These are phyloP conservation scores for Scopulariopsis brevicaulis DNA, from an alignment of 2,329 filamentous ascomycete species.

Conservation along the genomic window DNA sequence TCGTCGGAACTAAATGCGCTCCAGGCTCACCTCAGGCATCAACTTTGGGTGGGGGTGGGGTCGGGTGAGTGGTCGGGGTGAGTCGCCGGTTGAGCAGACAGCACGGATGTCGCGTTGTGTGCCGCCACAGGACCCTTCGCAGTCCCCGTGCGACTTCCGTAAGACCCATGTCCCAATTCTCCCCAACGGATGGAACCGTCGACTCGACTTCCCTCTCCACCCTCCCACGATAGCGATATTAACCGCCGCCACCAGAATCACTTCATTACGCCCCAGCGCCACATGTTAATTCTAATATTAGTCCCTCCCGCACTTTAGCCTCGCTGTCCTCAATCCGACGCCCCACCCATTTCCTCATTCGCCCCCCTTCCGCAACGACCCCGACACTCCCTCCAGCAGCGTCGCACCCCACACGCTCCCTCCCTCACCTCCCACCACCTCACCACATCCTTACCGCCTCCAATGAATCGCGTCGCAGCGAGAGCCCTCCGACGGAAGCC, in stretches of 20 bases:
- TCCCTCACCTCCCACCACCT: slow-evolving; percentile 1
- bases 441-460: slow-evolving; percentile 17
- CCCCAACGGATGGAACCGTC: too few relatives aligned
- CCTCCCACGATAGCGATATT: not conserved
- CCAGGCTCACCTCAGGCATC: too few relatives aligned
- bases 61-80: too few relatives aligned
- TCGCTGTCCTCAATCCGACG: not conserved
- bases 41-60: too few relatives aligned
- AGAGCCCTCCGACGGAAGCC: slow-evolving; percentile 3
- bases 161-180: too few relatives aligned
- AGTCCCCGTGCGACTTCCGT: too few relatives aligned
- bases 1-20: too few relatives aligned
- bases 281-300: not conserved
- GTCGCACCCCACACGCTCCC: not conserved
- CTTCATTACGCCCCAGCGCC: not conserved
- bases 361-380: not conserved
- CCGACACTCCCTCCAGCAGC: not conserved
- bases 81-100: too few relatives aligned
- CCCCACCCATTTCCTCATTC: not conserved
- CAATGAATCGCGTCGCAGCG: slow-evolving; percentile 2
- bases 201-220: too few relatives aligned
- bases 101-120: too few relatives aligned
- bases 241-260: not conserved
- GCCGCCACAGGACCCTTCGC: too few relatives aligned
- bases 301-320: not conserved